Conservation (phyloP, 169 alveolate species). For the Plasmodium gonderi region DNA sequence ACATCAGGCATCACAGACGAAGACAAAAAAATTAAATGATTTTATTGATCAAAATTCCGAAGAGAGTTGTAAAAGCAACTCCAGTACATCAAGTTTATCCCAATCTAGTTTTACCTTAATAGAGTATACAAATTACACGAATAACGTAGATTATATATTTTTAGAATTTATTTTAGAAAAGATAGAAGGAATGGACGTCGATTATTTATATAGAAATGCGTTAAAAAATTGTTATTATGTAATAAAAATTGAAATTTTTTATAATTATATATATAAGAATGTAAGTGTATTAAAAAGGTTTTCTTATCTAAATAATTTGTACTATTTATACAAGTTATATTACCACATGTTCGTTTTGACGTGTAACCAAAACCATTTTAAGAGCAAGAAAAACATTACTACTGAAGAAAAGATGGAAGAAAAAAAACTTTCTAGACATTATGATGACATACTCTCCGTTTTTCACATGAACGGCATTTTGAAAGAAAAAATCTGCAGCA, state of each 20-base stretch:
- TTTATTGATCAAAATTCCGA: constrained; percentile 5
- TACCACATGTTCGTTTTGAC: constrained; percentile 64
- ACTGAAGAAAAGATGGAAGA: neutral
- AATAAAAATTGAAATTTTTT: constrained; percentile 65
- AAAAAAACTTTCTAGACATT: neutral
- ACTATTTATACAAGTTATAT: constrained; percentile 54
- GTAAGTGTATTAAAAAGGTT: constrained; percentile 25
- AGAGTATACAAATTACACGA: constrained; percentile 29
- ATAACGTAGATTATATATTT: constrained; percentile 11
- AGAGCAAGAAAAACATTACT: neutral
- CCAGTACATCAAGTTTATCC: constrained; percentile 2
- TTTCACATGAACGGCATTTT: constrained; percentile 24
- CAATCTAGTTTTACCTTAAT: constrained; percentile 27
- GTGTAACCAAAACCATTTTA: neutral
- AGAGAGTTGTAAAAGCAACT: neutral
- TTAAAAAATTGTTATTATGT: constrained; percentile 66
- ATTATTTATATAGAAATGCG: constrained; percentile 18
- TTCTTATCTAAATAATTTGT: constrained; percentile 42
- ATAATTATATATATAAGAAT: constrained; percentile 59
- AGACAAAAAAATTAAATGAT: neutral
- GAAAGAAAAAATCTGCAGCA: constrained; percentile 19
- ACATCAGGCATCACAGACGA: no score
- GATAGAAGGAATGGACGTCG: constrained; percentile 49
- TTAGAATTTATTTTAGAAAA: constrained; percentile 58
- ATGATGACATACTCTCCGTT: constrained; percentile 16